Base-by-base conservation (phyloP, 1,284 basidiomycete genomes). In the Trametes polyzona region DNA sequence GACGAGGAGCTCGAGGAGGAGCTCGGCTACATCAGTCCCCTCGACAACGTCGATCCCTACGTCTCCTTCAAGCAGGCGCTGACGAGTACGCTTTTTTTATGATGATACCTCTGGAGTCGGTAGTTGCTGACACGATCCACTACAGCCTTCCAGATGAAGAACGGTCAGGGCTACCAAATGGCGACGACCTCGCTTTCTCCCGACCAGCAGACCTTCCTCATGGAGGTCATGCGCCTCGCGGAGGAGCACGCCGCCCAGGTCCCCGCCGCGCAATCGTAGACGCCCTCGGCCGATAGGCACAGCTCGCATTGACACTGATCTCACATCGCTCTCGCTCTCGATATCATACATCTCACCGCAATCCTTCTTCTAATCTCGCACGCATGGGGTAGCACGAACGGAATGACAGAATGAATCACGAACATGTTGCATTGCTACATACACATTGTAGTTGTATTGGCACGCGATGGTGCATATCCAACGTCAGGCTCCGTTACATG, bases 171-270 rank as follows among this genome's bases (percentile, higher is more conserved):
- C 47, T 92, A 92, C 70, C 87, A 90, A 67, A 78, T 82, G 24
- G 83, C 86, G 14, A 92, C 90, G 32, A 90, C 89, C 3, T 77
- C 77, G 19, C 77, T 93, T 58, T 78, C 76, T 55, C 77, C 88
- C 40, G 90, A 93, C 26, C 86, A 88, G 64, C 89, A 91, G 71
- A 88, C 88, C 0, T 66, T 86, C 49, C 78, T 93, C 52, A 92
- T 92, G 88, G 90, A 93, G 67, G 81, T 90, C 53, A 91, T 92
- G 88, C 78, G 81, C 48, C 76, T 81, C 67, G 87, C 86, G 19
- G 73, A 76, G 50, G 66, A 68, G 58, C 59, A 56, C 50, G 39
- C 58, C 32, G 48, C 55, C 17, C 56, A 50, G 16, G n/a, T n/a
- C n/a, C 32, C 23, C 23, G 56, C 53, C n/a, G 30, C 53, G 7